Evolutionary conservation across 2,329 filamentous ascomycete species (phyloP).

Genomic region (Fusarium paranaense): DNA sequence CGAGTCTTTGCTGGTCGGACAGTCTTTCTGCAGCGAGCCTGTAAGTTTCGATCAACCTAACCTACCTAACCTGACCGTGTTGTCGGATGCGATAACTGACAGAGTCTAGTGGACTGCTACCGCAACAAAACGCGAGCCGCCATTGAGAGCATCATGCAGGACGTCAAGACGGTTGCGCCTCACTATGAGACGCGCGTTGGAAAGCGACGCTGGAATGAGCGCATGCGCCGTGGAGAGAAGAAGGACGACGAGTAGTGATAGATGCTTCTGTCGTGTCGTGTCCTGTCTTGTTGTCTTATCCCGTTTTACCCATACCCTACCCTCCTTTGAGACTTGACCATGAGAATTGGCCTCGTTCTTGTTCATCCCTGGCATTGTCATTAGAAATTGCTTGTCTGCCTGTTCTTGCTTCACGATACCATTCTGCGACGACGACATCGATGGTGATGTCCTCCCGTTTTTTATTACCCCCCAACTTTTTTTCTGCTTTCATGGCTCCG

Average conservation of each 20-base stretch:
- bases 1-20: constrained; percentile 88
- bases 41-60: constrained; percentile 67
- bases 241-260: constrained; percentile 45
- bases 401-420: constrained; percentile 46
- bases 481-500: constrained; percentile 8
- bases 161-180: constrained; percentile 77
- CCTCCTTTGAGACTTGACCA: neutral
- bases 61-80: neutral
- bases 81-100: constrained; percentile 18
- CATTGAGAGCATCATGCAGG: constrained; percentile 82
- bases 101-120: constrained; percentile 83
- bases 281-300: neutral
- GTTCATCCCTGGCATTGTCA: constrained; percentile 26
- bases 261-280: neutral
- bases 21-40: constrained; percentile 88
- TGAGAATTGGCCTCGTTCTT: constrained; percentile 9
- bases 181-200: constrained; percentile 92
- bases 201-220: constrained; percentile 80
- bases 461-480: constrained; percentile 12
- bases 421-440: constrained; percentile 44
- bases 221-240: constrained; percentile 55
- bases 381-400: constrained; percentile 25
- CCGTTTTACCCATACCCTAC: constrained; percentile 1
- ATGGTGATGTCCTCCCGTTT: constrained; percentile 23
- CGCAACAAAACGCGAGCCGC: constrained; percentile 89